A percentile compares a stretch with the other conserved stretches of the same genome.
These are phyloP conservation scores for Sporopachydermia quercuum DNA, from an alignment of 805 yeast species.

Conservation along the genomic window DNA sequence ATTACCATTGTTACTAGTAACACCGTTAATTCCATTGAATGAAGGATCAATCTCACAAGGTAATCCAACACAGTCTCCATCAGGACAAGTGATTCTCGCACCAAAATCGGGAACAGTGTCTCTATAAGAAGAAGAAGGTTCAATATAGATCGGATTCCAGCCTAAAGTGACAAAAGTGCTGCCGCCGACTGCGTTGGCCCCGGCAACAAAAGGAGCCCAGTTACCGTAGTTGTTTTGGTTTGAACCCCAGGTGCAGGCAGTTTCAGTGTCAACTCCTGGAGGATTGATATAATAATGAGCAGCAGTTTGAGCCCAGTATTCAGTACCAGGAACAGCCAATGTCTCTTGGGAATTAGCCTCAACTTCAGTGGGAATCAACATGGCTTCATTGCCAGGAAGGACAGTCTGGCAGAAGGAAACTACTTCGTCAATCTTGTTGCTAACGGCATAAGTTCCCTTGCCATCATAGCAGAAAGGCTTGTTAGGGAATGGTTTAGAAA, in stretches of 20 bases:
- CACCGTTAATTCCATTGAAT: slow-evolving; percentile 40
- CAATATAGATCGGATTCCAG: slow-evolving; percentile 80
- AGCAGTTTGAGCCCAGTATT: slow-evolving; percentile 76
- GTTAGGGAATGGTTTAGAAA: slow-evolving; percentile 44
- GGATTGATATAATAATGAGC: slow-evolving; percentile 77
- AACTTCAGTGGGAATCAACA: slow-evolving; percentile 75
- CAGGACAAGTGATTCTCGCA: slow-evolving; percentile 58
- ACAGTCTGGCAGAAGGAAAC: slow-evolving; percentile 91
- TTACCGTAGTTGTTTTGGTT: slow-evolving; percentile 58
- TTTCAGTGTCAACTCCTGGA: slow-evolving; percentile 63
- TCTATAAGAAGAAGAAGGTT: slow-evolving; percentile 37
- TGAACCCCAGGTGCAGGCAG: slow-evolving; percentile 80
- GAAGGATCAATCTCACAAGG: slow-evolving; percentile 76
- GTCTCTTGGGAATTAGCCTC: slow-evolving; percentile 30
- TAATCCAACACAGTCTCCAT: slow-evolving; percentile 56
- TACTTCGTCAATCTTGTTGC: slow-evolving; percentile 37
- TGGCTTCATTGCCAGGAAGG: slow-evolving; percentile 86
- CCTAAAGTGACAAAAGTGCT: slow-evolving; percentile 75
- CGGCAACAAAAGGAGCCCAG: slow-evolving; percentile 92
- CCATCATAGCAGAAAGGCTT: slow-evolving; percentile 63
- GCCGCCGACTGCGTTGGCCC: slow-evolving; percentile 68
- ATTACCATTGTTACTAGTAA: slow-evolving; percentile 25
- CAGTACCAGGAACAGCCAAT: slow-evolving; percentile 74
- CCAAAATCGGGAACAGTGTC: slow-evolving; percentile 51
- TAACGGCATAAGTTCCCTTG: slow-evolving; percentile 52